Percentiles rank a stretch among this genome's conserved stretches.
Evolutionary conservation across 257 asterid genomes (phyloP).

Genomic region (Primulina eburnea): DNA sequence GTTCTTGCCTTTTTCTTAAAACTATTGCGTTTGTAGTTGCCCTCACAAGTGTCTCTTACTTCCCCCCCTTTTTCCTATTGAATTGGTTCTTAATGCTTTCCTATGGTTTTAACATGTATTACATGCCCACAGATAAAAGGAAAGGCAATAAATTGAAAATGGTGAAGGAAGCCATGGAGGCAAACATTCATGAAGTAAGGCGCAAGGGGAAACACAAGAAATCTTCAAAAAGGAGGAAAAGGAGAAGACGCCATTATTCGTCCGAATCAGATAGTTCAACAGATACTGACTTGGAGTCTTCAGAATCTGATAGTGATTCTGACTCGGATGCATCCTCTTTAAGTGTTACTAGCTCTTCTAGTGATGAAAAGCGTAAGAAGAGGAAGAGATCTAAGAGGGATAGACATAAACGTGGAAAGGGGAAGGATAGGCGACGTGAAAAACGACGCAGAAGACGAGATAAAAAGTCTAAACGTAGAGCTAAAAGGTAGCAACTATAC

Average conservation of each 20-base stretch:
- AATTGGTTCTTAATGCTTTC: conserved; percentile 7
- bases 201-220: conserved; percentile 78
- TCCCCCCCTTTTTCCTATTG: not conserved
- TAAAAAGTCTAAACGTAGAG: conserved; percentile 66
- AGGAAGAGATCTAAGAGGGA: conserved; percentile 85
- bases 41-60: not conserved
- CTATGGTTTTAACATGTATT: conserved; percentile 14
- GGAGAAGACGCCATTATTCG: conserved; percentile 67
- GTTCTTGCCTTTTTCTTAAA: not conserved
- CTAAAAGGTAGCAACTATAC: conserved; percentile 54
- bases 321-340: conserved; percentile 63
- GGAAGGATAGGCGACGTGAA: conserved; percentile 68
- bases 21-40: not conserved
- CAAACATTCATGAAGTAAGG: conserved; percentile 41
- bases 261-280: conserved; percentile 87
- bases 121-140: conserved; percentile 42
- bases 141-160: conserved; percentile 45
- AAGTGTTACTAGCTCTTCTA: conserved; percentile 76
- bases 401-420: conserved; percentile 61
- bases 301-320: conserved; percentile 82
- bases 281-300: conserved; percentile 66
- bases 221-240: conserved; percentile 67
- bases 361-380: conserved; percentile 75
- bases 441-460: conserved; percentile 81
- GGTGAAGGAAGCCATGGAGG: conserved; percentile 40